phyloP scores from a whole-genome alignment of 495 filamentous ascomycete genomes.

The Penicillium fimorum region DNA sequence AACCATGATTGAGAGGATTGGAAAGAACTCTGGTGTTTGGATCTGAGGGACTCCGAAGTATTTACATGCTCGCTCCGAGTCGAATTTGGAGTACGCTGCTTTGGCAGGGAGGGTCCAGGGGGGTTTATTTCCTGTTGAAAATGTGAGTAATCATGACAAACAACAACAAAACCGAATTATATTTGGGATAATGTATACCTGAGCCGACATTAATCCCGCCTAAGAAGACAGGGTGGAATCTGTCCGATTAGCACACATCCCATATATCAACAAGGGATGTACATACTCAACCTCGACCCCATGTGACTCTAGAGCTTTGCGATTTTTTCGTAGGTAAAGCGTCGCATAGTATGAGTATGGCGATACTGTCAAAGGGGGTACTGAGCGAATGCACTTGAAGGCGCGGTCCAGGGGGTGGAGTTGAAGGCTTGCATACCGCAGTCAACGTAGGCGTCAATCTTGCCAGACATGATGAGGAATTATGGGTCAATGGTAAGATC shows the following conservation, averaged over 20 bases:
- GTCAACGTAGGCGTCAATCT: conserved; percentile 31
- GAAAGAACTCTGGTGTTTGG: conserved; percentile 50
- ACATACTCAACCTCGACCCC: conserved; percentile 62
- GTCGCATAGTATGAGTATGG: conserved; percentile 68
- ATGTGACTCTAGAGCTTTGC: conserved; percentile 51
- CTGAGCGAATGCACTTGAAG: conserved; percentile 1
- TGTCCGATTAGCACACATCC: conserved; percentile 26
- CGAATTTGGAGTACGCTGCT: conserved; percentile 54
- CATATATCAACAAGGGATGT: not conserved
- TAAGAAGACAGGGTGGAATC: conserved; percentile 69
- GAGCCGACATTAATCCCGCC: conserved; percentile 66
- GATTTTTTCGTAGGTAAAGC: conserved; percentile 55
- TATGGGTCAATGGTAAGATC: not conserved
- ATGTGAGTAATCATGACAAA: not conserved
- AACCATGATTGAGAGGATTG: conserved; percentile 49
- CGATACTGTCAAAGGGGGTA: conserved; percentile 49
- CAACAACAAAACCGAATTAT: not conserved
- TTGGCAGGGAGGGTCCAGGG: conserved; percentile 71
- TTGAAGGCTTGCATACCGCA: conserved; percentile 21
- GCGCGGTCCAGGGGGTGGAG: not conserved
- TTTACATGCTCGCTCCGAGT: conserved; percentile 52
- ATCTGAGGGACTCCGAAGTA: conserved; percentile 51
- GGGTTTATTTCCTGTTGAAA: conserved; percentile 63
- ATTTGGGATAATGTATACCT: conserved; percentile 35
- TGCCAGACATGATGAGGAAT: conserved; percentile 21